Evolutionary conservation across 2,329 filamentous ascomycete species (phyloP).

Genomic region (Colletotrichum costaricense): DNA sequence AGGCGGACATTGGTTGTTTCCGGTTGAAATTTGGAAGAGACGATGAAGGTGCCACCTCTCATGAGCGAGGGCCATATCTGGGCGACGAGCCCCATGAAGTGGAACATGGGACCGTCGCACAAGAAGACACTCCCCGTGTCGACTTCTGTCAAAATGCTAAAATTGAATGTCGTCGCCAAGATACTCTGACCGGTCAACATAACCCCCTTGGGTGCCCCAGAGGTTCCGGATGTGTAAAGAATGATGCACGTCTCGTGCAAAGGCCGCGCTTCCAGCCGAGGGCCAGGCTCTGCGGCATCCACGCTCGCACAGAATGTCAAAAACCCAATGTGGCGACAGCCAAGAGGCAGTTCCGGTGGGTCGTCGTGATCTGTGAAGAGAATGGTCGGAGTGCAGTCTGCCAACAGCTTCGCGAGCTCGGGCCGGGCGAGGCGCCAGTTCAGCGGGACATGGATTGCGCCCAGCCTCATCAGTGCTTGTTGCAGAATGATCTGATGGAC

Average conservation of each 20-base stretch:
- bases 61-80: constrained; percentile 22
- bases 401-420: constrained; percentile 25
- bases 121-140: constrained; percentile 29
- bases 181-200: constrained; percentile 8
- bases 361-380: constrained; percentile 23
- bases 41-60: constrained; percentile 17
- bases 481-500: constrained; percentile 33
- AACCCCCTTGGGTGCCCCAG: constrained; percentile 25
- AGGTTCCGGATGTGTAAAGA: constrained; percentile 31
- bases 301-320: background rate
- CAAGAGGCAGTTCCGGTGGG: constrained; percentile 11
- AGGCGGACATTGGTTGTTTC: constrained; percentile 20
- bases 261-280: background rate
- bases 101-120: constrained; percentile 33
- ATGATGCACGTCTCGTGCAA: constrained; percentile 18
- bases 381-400: constrained; percentile 14
- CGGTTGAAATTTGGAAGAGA: constrained; percentile 23
- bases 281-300: constrained; percentile 6
- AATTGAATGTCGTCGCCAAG: constrained; percentile 19
- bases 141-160: constrained; percentile 18
- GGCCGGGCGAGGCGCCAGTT: constrained; percentile 33
- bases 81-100: constrained; percentile 30
- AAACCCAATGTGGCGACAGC: constrained; percentile 16
- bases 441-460: constrained; percentile 26
- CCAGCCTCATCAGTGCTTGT: constrained; percentile 26